These are phyloP conservation scores for Amanita inopinata DNA, from an alignment of 768 basidiomycete species.

Conservation along the genomic window DNA sequence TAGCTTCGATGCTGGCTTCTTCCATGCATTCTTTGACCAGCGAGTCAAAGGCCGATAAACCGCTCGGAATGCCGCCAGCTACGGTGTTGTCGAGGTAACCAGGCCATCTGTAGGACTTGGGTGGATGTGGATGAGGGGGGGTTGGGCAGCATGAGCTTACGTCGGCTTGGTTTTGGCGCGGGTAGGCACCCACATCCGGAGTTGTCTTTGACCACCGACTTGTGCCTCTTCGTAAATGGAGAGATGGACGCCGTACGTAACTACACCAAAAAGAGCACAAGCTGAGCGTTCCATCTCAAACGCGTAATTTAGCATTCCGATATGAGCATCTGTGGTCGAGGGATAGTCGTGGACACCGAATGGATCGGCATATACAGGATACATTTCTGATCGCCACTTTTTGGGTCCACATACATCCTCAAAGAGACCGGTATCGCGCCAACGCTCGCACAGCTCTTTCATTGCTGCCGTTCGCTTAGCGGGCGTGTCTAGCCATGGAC, in stretches of 20 bases:
- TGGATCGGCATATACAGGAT: constrained; percentile 65
- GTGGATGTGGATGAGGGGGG: too few species aligned
- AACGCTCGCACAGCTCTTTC: constrained; percentile 60
- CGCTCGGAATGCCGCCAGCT: constrained; percentile 85
- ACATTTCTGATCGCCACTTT: constrained; percentile 85
- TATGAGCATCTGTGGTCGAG: constrained; percentile 21
- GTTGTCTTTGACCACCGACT: constrained; percentile 23
- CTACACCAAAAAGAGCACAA: constrained; percentile 79
- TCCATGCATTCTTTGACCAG: constrained; percentile 90
- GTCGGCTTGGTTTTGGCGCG: constrained; percentile 83
- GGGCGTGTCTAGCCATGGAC: constrained; percentile 40
- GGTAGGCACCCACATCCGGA: constrained; percentile 82
- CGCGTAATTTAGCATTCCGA: constrained; percentile 45
- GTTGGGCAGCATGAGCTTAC: constrained; percentile 38
- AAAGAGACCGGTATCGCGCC: constrained; percentile 61
- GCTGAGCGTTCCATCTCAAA: constrained; percentile 90
- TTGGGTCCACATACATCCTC: constrained; percentile 55
- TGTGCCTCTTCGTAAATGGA: constrained; percentile 49
- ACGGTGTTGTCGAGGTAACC: constrained; percentile 84
- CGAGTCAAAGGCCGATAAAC: constrained; percentile 60
- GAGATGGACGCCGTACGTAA: constrained; percentile 92
- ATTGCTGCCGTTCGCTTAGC: constrained; percentile 51
- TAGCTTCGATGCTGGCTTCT: constrained; percentile 74
- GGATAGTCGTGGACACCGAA: constrained; percentile 49
- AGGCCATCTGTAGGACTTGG: constrained; percentile 49